phyloP scores from a whole-genome alignment of 148 eudicot species.

The Limonium bicolor region DNA sequence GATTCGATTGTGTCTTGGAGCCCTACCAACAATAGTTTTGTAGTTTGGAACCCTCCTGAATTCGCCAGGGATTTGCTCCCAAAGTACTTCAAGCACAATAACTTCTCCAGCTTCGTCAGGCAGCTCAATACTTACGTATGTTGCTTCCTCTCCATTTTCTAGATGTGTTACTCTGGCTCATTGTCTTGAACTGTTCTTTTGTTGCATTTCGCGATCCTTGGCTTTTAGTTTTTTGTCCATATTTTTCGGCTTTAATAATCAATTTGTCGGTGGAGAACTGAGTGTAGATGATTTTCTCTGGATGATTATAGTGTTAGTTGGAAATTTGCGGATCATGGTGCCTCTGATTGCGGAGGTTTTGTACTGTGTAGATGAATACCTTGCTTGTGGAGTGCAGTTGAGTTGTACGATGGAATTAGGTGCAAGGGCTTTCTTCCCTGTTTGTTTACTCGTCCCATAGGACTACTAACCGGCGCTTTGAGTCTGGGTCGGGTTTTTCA shows the following conservation, averaged over 20 bases:
- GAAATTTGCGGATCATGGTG: neutral
- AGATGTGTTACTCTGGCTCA: too few relatives aligned
- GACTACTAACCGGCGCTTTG: too few relatives aligned
- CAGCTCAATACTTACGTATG: slow-evolving; percentile 25
- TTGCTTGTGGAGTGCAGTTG: neutral
- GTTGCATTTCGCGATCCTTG: neutral
- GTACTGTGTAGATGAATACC: too few relatives aligned
- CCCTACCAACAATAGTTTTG: slow-evolving; percentile 14
- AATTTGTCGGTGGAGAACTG: neutral
- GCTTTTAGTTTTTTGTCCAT: neutral
- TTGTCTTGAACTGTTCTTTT: neutral
- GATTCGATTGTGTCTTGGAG: slow-evolving; percentile 21
- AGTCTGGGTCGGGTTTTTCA: too few relatives aligned
- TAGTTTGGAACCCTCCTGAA: slow-evolving; percentile 23
- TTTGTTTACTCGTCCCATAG: neutral
- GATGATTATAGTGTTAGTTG: neutral
- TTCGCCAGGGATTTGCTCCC: slow-evolving; percentile 17
- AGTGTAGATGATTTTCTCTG: too few relatives aligned
- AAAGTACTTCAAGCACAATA: slow-evolving; percentile 22
- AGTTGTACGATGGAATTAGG: neutral
- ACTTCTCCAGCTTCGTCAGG: slow-evolving; percentile 24
- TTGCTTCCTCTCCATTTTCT: neutral
- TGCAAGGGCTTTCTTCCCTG: neutral
- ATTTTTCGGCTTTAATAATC: neutral
- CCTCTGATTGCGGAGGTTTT: too few relatives aligned